A percentile compares a stretch with the other conserved stretches of the same genome.
Evolutionary conservation across 495 filamentous ascomycete genomes (phyloP).

Genomic region (Aspergillus homomorphus): DNA sequence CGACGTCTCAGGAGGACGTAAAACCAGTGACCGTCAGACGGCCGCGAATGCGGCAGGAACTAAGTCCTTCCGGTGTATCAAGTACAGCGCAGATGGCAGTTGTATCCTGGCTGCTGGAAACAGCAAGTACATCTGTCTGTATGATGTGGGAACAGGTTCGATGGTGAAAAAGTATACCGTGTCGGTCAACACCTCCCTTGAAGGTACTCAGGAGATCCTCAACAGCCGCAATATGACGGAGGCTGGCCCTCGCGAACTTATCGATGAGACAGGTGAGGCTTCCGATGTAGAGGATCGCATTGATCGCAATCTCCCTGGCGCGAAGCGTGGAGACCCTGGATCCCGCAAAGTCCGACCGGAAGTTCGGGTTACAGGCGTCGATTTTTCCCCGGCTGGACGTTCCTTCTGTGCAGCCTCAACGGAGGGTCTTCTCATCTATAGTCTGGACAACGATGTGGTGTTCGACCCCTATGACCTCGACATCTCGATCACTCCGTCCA

Average conservation of each 20-base stretch:
- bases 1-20: conserved; percentile 90
- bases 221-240: conserved; percentile 90
- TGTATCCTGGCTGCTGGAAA: conserved; percentile 89
- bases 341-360: conserved; percentile 71
- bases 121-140: conserved; percentile 96
- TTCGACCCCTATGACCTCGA: conserved; percentile 98
- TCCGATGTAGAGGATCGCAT: conserved; percentile 85
- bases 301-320: conserved; percentile 82
- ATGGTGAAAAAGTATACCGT: conserved; percentile 94
- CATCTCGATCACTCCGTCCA: conserved; percentile 82
- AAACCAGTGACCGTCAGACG: conserved; percentile 77
- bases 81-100: conserved; percentile 86
- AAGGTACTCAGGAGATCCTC: conserved; percentile 94
- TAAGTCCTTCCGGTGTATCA: conserved; percentile 83
- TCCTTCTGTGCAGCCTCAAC: conserved; percentile 94
- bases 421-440: conserved; percentile 90
- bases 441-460: conserved; percentile 68
- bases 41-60: conserved; percentile 87
- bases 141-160: conserved; percentile 82
- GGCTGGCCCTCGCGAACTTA: conserved; percentile 75
- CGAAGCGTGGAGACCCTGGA: conserved; percentile 79
- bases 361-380: conserved; percentile 79
- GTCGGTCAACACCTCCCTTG: conserved; percentile 86
- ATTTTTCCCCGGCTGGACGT: conserved; percentile 83
- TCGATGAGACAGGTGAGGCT: conserved; percentile 83